These are phyloP conservation scores for Vachellia pachyceras DNA, from an alignment of 306 rosid genomes.

Conservation along the genomic window DNA sequence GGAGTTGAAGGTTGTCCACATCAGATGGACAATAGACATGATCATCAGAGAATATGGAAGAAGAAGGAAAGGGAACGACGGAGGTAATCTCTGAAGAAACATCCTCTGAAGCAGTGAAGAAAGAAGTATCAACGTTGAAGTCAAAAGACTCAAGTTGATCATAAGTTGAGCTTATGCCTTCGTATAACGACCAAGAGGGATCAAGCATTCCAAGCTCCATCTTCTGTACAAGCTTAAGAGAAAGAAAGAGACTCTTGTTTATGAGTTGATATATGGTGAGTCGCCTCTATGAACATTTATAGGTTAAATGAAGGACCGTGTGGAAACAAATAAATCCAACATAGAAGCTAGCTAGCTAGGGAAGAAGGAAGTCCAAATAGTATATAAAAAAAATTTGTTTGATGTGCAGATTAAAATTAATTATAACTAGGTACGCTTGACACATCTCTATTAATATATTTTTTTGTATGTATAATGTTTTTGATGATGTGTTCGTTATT, in stretches of 20 bases:
- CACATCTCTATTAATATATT: too few species aligned
- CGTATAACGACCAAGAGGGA: constrained; percentile 44
- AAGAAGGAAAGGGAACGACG: background rate
- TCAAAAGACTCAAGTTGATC: constrained; percentile 41
- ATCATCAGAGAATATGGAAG: constrained; percentile 40
- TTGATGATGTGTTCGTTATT: too few species aligned
- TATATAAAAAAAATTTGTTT: background rate
- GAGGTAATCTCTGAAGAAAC: constrained; percentile 7
- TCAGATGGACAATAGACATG: constrained; percentile 28
- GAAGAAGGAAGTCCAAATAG: background rate
- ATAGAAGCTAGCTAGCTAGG: background rate
- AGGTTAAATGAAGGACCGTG: constrained; percentile 1
- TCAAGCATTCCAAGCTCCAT: constrained; percentile 46
- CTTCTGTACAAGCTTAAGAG: constrained; percentile 29
- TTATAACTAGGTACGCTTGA: background rate
- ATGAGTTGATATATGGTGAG: constrained; percentile 2
- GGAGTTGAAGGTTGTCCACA: constrained; percentile 47
- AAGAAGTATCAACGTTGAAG: constrained; percentile 39
- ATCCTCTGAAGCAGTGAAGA: constrained; percentile 38
- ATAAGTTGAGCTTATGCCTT: constrained; percentile 40
- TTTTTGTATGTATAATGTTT: background rate
- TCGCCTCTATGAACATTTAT: constrained; percentile 32
- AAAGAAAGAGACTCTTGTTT: constrained; percentile 20
- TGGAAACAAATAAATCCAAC: constrained; percentile 32
- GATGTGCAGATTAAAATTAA: background rate